Evolutionary conservation across 2,329 filamentous ascomycete genomes (phyloP).

Genomic region (Chaetomiaceae sp.): DNA sequence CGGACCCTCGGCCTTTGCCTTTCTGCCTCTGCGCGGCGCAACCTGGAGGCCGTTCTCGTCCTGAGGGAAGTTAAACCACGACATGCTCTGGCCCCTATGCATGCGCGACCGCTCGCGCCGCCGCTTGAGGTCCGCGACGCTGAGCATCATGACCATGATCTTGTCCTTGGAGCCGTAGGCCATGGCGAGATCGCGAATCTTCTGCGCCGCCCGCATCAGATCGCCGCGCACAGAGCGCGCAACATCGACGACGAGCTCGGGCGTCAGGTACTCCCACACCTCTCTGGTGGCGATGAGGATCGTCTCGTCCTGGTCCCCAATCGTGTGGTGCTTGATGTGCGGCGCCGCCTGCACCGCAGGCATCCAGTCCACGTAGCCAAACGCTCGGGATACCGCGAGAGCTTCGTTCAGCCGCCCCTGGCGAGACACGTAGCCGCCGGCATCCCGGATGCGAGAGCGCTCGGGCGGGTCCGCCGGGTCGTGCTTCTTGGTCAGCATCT

Average conservation of each 20-base stretch:
- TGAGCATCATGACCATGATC: constrained; percentile 99
- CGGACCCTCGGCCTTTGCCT: constrained; percentile 57
- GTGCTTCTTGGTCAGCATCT: constrained; percentile 83
- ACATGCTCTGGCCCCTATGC: constrained; percentile 77
- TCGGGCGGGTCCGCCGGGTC: constrained; percentile 85
- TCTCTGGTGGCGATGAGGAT: constrained; percentile 87
- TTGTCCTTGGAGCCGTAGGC: constrained; percentile 91
- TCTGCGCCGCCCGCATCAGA: constrained; percentile 91
- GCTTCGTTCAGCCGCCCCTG: constrained; percentile 91
- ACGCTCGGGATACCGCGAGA: constrained; percentile 87
- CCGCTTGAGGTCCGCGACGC: constrained; percentile 84
- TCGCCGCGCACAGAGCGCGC: constrained; percentile 81
- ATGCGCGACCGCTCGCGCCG: constrained; percentile 68
- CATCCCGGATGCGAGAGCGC: constrained; percentile 83
- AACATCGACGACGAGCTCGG: constrained; percentile 87
- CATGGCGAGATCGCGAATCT: constrained; percentile 89
- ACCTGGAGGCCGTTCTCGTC: constrained; percentile 62
- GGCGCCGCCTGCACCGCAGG: constrained; percentile 90
- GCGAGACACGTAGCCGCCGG: constrained; percentile 91
- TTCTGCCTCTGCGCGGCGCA: constrained; percentile 56
- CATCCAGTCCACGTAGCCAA: constrained; percentile 90
- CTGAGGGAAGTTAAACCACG: constrained; percentile 66
- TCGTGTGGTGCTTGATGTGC: constrained; percentile 69
- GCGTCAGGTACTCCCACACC: constrained; percentile 90
- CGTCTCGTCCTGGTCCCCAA: constrained; percentile 89